Conservation (phyloP, 352 stramenopile genomes). For the Pythium vanterpoolii region DNA sequence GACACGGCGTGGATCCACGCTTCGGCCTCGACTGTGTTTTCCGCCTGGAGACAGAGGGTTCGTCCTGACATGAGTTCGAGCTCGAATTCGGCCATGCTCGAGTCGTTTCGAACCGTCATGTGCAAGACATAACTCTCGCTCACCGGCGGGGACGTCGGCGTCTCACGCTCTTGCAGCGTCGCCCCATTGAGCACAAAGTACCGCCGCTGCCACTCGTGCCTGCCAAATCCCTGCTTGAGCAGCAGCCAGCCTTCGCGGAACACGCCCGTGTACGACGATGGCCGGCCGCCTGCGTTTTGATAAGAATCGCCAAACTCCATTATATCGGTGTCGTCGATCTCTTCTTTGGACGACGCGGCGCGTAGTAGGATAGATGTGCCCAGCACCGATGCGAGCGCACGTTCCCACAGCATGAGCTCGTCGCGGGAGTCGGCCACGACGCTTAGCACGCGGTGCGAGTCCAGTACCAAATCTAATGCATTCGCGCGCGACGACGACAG, state of each 20-base stretch:
- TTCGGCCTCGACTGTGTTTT: constrained; percentile 40
- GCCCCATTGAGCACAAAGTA: constrained; percentile 60
- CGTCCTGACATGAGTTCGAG: constrained; percentile 55
- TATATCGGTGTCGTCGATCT: constrained; percentile 1
- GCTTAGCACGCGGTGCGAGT: constrained; percentile 26
- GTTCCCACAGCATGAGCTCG: constrained; percentile 43
- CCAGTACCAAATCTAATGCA: constrained; percentile 30
- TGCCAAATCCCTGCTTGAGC: constrained; percentile 39
- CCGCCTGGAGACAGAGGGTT: constrained; percentile 40
- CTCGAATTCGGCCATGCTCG: constrained; percentile 30
- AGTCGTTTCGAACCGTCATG: constrained; percentile 38
- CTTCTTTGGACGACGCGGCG: constrained; percentile 9
- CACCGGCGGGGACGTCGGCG: constrained; percentile 41
- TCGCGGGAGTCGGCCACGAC: constrained; percentile 31
- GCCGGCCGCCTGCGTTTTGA: background rate
- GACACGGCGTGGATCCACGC: constrained; percentile 56
- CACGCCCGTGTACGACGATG: constrained; percentile 20
- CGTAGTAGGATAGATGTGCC: constrained; percentile 9
- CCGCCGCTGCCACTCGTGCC: constrained; percentile 50
- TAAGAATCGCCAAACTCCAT: constrained; percentile 2
- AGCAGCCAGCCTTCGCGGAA: constrained; percentile 60
- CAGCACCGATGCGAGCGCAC: constrained; percentile 22
- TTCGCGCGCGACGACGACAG: constrained; percentile 32
- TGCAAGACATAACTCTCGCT: constrained; percentile 48
- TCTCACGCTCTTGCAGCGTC: constrained; percentile 62